Evolutionary conservation across 129 eudicot species (phyloP).

Genomic region (Flaveria robusta): DNA sequence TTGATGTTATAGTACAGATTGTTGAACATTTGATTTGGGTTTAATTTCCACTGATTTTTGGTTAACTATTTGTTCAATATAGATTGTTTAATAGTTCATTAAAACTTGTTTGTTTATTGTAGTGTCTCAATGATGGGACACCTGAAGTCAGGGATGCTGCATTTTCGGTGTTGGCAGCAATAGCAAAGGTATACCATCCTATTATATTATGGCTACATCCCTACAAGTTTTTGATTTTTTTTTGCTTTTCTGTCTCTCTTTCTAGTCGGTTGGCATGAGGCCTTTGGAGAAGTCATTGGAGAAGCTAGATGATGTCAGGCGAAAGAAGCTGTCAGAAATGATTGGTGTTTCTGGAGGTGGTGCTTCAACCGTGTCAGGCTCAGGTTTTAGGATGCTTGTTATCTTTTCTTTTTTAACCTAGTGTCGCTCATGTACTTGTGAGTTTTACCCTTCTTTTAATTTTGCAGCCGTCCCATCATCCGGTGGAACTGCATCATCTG

Average conservation of each 20-base stretch:
- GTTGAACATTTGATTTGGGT: not conserved
- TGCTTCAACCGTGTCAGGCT: constrained; percentile 44
- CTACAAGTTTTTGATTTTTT: not conserved
- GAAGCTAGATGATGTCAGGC: constrained; percentile 94
- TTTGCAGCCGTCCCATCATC: constrained; percentile 49
- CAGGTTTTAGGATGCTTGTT: constrained; percentile 51
- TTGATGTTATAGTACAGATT: constrained; percentile 1
- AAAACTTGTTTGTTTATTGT: constrained; percentile 26
- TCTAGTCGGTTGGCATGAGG: constrained; percentile 95
- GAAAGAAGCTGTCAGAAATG: constrained; percentile 94
- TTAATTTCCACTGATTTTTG: no score
- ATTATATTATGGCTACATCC: not conserved
- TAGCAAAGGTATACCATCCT: constrained; percentile 67
- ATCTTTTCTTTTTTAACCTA: not conserved
- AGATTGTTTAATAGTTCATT: not conserved
- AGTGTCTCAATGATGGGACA: constrained; percentile 98
- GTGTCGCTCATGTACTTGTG: not conserved
- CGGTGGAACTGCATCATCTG: constrained; percentile 53
- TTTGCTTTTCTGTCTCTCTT: constrained; percentile 16
- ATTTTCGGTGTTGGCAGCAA: constrained; percentile 89
- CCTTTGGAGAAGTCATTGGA: constrained; percentile 96
- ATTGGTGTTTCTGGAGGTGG: constrained; percentile 84
- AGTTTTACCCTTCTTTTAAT: not conserved
- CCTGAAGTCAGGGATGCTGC: constrained; percentile 99
- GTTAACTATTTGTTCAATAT: not conserved